These are phyloP conservation scores for Picea glauca DNA, from an alignment of 75 land plant species.

Conservation along the genomic window DNA sequence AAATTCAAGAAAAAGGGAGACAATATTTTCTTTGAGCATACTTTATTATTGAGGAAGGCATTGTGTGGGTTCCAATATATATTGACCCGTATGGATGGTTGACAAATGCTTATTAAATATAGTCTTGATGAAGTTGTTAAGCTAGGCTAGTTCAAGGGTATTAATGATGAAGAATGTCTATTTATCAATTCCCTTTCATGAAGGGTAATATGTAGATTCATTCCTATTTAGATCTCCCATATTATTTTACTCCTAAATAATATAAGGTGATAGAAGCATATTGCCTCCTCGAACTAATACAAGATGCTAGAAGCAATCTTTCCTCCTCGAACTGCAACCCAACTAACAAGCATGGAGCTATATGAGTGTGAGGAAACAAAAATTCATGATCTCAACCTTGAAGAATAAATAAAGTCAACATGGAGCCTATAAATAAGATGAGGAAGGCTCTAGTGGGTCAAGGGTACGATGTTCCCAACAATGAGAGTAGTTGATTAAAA, in stretches of 20 bases:
- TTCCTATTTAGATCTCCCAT: constrained; percentile 72
- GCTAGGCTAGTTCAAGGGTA: constrained; percentile 69
- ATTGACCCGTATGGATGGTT: constrained; percentile 58
- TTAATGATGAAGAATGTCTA: constrained; percentile 83
- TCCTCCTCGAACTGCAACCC: too few species aligned
- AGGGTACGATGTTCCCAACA: constrained; percentile 82
- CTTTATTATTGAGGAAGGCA: constrained; percentile 54
- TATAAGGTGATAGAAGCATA: constrained; percentile 27
- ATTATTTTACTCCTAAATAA: constrained; percentile 48
- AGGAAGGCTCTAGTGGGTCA: too few species aligned
- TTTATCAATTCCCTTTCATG: constrained; percentile 64
- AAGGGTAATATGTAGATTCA: constrained; percentile 69
- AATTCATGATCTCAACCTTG: constrained; percentile 64
- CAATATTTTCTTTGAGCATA: constrained; percentile 65
- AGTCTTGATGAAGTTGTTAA: constrained; percentile 58
- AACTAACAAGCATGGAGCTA: constrained; percentile 60
- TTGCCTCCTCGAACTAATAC: constrained; percentile 32
- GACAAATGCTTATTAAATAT: constrained; percentile 79
- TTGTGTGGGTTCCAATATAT: constrained; percentile 78
- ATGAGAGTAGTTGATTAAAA: too few species aligned
- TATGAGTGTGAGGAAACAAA: constrained; percentile 81
- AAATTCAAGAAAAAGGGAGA: constrained; percentile 70
- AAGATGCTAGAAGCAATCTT: constrained; percentile 22
- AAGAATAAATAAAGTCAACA: constrained; percentile 55
- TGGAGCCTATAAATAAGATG: constrained; percentile 69